Evolutionary conservation across 768 basidiomycete genomes (phyloP).

Genomic region (Tephrocybe sp.): DNA sequence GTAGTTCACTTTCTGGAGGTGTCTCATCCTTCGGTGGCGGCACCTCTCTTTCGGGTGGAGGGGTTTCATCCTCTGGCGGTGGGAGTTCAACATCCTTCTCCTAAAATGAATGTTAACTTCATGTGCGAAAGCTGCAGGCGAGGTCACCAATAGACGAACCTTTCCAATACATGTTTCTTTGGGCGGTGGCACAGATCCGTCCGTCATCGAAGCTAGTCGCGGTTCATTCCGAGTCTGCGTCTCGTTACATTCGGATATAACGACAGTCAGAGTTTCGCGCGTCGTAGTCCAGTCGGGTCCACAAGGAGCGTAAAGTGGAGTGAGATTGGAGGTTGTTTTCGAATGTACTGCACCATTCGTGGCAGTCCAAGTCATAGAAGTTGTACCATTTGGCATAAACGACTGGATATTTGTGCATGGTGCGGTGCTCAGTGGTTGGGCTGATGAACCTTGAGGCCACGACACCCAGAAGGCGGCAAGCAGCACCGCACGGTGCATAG

Average conservation of each 20-base stretch:
- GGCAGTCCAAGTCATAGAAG: slow-evolving; percentile 9
- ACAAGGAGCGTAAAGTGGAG: slow-evolving; percentile 21
- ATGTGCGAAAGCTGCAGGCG: too few relatives aligned
- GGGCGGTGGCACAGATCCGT: neutral
- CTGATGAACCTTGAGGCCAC: neutral
- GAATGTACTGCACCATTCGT: slow-evolving; percentile 10
- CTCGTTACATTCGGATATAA: slow-evolving; percentile 18
- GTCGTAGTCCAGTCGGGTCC: slow-evolving; percentile 19
- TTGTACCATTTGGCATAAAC: slow-evolving; percentile 15
- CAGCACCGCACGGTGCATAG: neutral
- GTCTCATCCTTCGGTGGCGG: neutral
- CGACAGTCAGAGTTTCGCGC: slow-evolving; percentile 19
- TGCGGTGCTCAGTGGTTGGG: neutral
- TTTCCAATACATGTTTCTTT: slow-evolving; percentile 9
- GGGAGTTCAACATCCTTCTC: neutral
- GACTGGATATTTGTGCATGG: slow-evolving; percentile 9
- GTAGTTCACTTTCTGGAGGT: neutral
- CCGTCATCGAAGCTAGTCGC: slow-evolving; percentile 15
- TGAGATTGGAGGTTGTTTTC: slow-evolving; percentile 13
- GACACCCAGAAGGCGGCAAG: neutral
- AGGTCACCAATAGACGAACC: neutral
- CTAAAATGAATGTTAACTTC: too few relatives aligned
- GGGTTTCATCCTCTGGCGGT: neutral
- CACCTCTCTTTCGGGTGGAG: neutral
- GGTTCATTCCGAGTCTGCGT: slow-evolving; percentile 22